Conservation (phyloP, 192 early-diverging fungal species). For the Podila epicladia region DNA sequence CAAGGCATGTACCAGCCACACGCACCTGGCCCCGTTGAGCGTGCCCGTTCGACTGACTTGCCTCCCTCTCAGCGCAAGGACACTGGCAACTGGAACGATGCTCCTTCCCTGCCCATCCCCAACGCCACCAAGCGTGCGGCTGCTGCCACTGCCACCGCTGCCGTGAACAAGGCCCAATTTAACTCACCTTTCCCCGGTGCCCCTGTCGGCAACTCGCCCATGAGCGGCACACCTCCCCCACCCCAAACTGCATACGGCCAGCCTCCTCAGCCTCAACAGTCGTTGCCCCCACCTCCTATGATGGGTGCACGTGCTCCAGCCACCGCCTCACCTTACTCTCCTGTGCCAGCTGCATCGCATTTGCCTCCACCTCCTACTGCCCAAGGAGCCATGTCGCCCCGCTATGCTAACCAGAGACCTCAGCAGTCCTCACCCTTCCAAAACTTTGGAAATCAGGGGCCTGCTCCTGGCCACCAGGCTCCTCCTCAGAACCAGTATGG, state of each 20-base stretch:
- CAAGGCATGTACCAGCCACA: conserved; percentile 31
- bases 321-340: conserved; percentile 43
- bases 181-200: conserved; percentile 51
- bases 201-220: conserved; percentile 43
- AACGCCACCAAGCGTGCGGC: conserved; percentile 29
- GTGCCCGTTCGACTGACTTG: conserved; percentile 37
- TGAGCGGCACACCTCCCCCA: conserved; percentile 52
- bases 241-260: conserved; percentile 46
- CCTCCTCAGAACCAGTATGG: conserved; percentile 33
- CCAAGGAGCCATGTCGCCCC: conserved; percentile 35
- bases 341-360: conserved; percentile 48
- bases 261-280: conserved; percentile 30
- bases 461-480: conserved; percentile 29
- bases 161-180: conserved; percentile 55
- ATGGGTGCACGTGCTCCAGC: conserved; percentile 36
- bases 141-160: conserved; percentile 41
- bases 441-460: conserved; percentile 23
- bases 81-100: conserved; percentile 67
- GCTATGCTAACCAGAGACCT: conserved; percentile 39
- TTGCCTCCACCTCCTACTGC: conserved; percentile 35
- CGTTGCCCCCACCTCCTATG: conserved; percentile 50
- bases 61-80: conserved; percentile 55
- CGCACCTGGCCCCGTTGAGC: conserved; percentile 31
- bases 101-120: conserved; percentile 53
- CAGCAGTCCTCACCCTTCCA: conserved; percentile 25